These are phyloP conservation scores for Suillus bovinus DNA, from an alignment of 768 basidiomycete genomes.

Conservation along the genomic window DNA sequence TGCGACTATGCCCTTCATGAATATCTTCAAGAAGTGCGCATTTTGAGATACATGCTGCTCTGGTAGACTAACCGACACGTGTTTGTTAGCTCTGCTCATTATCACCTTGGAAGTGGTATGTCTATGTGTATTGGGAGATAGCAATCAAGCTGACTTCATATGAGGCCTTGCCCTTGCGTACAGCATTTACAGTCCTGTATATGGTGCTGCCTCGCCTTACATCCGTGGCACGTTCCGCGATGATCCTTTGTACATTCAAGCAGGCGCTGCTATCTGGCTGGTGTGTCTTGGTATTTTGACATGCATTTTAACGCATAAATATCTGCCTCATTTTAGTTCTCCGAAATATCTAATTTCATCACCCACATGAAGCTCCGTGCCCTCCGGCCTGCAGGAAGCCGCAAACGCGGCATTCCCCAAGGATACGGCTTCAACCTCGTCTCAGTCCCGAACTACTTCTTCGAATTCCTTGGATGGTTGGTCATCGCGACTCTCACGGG, in stretches of 20 bases:
- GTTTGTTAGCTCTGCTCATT: conserved; percentile 75
- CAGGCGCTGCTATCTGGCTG: conserved; percentile 66
- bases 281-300: conserved; percentile 42
- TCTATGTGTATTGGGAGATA: not conserved
- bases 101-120: conserved; percentile 75
- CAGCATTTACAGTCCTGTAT: conserved; percentile 81
- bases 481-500: conserved; percentile 75
- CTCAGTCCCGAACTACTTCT: conserved; percentile 93
- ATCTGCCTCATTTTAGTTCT: conserved; percentile 53
- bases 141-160: conserved; percentile 3
- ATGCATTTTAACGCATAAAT: conserved; percentile 1
- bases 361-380: conserved; percentile 82
- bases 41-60: not conserved
- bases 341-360: conserved; percentile 80
- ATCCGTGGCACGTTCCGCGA: conserved; percentile 63
- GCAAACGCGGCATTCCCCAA: conserved; percentile 80
- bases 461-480: conserved; percentile 80
- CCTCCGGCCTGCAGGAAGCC: conserved; percentile 80
- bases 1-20: conserved; percentile 85
- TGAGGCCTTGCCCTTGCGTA: conserved; percentile 75
- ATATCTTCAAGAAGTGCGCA: conserved; percentile 90
- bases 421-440: conserved; percentile 91
- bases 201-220: conserved; percentile 62
- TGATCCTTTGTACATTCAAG: conserved; percentile 66
- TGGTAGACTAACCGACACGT: conserved; percentile 4